Conservation (phyloP, 2,329 filamentous ascomycete genomes). For the Tolypocladium guangdongense region DNA sequence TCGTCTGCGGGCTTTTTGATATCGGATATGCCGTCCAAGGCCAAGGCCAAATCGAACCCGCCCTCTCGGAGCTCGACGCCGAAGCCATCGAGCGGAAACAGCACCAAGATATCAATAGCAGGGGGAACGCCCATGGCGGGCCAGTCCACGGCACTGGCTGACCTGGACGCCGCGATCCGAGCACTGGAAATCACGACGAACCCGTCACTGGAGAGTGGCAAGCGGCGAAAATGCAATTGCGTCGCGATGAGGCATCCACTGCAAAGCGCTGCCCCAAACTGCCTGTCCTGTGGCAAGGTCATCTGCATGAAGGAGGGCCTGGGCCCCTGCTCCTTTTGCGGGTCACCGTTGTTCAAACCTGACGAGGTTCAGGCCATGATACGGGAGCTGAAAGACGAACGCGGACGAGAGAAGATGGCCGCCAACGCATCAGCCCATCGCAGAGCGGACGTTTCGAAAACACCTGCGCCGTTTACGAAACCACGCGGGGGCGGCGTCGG, state of each 20-base stretch:
- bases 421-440: constrained; percentile 63
- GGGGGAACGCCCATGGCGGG: constrained; percentile 78
- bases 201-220: constrained; percentile 47
- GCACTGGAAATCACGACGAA: constrained; percentile 88
- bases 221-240: constrained; percentile 69
- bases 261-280: constrained; percentile 86
- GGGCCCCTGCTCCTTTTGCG: constrained; percentile 89
- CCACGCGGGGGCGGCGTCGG: constrained; percentile 23
- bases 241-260: constrained; percentile 81
- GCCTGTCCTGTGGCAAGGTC: constrained; percentile 84
- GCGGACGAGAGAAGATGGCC: constrained; percentile 77
- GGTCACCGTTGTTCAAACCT: constrained; percentile 56
- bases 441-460: constrained; percentile 51
- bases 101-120: constrained; percentile 59
- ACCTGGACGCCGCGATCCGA: constrained; percentile 72
- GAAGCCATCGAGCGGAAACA: constrained; percentile 36
- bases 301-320: constrained; percentile 90
- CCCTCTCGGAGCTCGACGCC: constrained; percentile 42
- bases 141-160: constrained; percentile 60
- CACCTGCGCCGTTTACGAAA: constrained; percentile 48
- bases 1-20: constrained; percentile 65
- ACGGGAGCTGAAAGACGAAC: constrained; percentile 68
- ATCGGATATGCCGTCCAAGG: constrained; percentile 56
- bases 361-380: constrained; percentile 80
- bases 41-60: constrained; percentile 43